A percentile compares a stretch with the other conserved stretches of the same genome.
Evolutionary conservation across 306 rosid species (phyloP).

Genomic region (Morella rubra): DNA sequence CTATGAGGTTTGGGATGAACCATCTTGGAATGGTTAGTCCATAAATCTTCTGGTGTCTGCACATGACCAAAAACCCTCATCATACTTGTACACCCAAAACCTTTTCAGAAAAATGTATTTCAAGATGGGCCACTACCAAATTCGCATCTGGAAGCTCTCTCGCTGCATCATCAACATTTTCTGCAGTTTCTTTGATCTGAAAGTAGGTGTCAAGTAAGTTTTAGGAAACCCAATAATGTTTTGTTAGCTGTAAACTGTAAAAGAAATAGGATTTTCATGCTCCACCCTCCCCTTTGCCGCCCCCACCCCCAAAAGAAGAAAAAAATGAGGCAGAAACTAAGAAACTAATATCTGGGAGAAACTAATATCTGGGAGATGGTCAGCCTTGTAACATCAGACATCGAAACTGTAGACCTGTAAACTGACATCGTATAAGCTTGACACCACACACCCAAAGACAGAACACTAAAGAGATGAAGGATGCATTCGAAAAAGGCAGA

Average conservation of each 20-base stretch:
- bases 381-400: too few relatives aligned
- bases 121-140: conserved; percentile 46
- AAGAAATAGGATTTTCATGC: background rate
- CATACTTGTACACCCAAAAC: conserved; percentile 23
- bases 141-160: conserved; percentile 98
- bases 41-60: conserved; percentile 97
- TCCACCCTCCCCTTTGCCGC: background rate
- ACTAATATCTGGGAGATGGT: background rate
- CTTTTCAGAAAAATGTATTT: conserved; percentile 15
- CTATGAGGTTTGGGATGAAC: conserved; percentile 94
- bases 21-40: conserved; percentile 82
- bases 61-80: conserved; percentile 27
- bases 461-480: conserved; percentile 1
- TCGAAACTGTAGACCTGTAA: background rate
- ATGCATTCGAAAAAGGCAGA: conserved; percentile 29
- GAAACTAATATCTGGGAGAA: background rate
- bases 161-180: conserved; percentile 78
- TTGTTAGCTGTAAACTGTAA: background rate
- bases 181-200: conserved; percentile 86
- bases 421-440: conserved; percentile 10
- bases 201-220: conserved; percentile 20
- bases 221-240: background rate
- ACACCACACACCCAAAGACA: conserved; percentile 3
- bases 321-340: background rate
- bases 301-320: background rate